Percentiles rank a stretch among this genome's conserved stretches.
Conservation (phyloP, 345 rosid species). For the Acer yangbiense region DNA sequence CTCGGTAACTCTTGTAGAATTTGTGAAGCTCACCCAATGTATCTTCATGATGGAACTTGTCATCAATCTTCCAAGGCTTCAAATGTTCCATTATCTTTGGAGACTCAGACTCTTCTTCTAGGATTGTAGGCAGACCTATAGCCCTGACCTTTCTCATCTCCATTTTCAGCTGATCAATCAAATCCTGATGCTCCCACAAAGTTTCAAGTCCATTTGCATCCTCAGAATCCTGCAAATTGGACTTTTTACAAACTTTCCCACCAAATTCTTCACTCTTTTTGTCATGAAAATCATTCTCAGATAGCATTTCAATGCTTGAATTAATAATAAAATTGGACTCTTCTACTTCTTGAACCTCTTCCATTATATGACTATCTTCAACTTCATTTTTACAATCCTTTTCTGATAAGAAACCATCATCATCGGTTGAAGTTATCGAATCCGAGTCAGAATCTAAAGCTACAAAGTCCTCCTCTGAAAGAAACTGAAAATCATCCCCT, state of each 20-base stretch:
- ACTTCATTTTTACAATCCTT: slow-evolving; percentile 22
- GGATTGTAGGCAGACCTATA: slow-evolving; percentile 74
- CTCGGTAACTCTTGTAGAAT: slow-evolving; percentile 84
- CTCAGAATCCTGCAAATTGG: slow-evolving; percentile 36
- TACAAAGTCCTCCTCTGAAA: slow-evolving; percentile 45
- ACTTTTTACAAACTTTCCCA: slow-evolving; percentile 18
- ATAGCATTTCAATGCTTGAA: not conserved
- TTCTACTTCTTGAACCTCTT: slow-evolving; percentile 34
- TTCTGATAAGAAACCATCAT: slow-evolving; percentile 61
- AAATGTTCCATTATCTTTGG: slow-evolving; percentile 80
- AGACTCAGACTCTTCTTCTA: slow-evolving; percentile 77
- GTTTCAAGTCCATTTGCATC: slow-evolving; percentile 58
- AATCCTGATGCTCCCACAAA: slow-evolving; percentile 91
- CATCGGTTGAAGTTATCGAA: slow-evolving; percentile 59
- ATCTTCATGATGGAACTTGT: slow-evolving; percentile 59
- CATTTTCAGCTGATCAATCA: slow-evolving; percentile 88
- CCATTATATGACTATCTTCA: slow-evolving; percentile 30
- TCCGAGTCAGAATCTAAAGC: slow-evolving; percentile 50
- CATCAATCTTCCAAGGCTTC: slow-evolving; percentile 93
- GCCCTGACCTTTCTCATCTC: slow-evolving; percentile 89
- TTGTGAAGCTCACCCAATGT: slow-evolving; percentile 80
- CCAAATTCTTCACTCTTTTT: slow-evolving; percentile 18
- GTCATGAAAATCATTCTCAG: slow-evolving; percentile 12
- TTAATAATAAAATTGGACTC: slow-evolving; percentile 23
- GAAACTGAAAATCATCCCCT: slow-evolving; percentile 33